phyloP scores from a whole-genome alignment of 495 filamentous ascomycete species.

The Pyrenula aspistea region DNA sequence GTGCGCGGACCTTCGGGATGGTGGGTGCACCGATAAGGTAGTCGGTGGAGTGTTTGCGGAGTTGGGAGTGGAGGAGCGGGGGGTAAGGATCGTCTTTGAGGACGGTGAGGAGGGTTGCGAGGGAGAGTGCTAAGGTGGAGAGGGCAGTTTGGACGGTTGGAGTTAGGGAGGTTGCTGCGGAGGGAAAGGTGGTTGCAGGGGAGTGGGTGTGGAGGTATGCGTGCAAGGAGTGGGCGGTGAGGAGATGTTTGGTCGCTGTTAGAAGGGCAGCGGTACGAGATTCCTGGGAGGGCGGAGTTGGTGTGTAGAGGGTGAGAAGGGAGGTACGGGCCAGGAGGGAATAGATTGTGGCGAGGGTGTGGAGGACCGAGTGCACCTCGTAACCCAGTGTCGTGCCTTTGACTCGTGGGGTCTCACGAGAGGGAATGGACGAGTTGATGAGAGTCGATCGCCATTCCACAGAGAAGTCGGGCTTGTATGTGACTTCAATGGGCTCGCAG shows the following conservation, averaged over 20 bases:
- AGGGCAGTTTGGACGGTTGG: constrained; percentile 57
- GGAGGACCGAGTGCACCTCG: constrained; percentile 69
- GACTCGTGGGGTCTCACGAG: constrained; percentile 46
- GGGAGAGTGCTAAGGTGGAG: constrained; percentile 61
- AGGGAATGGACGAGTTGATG: constrained; percentile 32
- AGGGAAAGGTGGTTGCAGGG: constrained; percentile 13
- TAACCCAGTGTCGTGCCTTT: constrained; percentile 66
- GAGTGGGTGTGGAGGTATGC: constrained; percentile 35
- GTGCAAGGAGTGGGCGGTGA: constrained; percentile 71
- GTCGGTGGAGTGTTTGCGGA: constrained; percentile 69
- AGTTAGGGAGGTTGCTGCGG: constrained; percentile 43
- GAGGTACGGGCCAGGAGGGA: constrained; percentile 51
- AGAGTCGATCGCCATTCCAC: constrained; percentile 81
- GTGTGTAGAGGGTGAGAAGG: constrained; percentile 44
- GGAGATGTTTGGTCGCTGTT: constrained; percentile 63
- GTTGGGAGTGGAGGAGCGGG: constrained; percentile 56
- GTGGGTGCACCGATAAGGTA: constrained; percentile 87
- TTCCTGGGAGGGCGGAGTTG: constrained; percentile 41
- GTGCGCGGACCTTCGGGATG: constrained; percentile 76
- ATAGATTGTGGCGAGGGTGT: constrained; percentile 62
- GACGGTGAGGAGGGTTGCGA: constrained; percentile 81
- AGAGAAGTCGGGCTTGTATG: constrained; percentile 41
- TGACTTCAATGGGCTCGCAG: constrained; percentile 52
- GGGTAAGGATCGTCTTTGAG: constrained; percentile 91
- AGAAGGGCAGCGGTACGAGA: constrained; percentile 57